Percentiles rank a stretch among this genome's conserved stretches.
Evolutionary conservation across 2,329 filamentous ascomycete genomes (phyloP).

Genomic region (Bipolaris sorokiniana): DNA sequence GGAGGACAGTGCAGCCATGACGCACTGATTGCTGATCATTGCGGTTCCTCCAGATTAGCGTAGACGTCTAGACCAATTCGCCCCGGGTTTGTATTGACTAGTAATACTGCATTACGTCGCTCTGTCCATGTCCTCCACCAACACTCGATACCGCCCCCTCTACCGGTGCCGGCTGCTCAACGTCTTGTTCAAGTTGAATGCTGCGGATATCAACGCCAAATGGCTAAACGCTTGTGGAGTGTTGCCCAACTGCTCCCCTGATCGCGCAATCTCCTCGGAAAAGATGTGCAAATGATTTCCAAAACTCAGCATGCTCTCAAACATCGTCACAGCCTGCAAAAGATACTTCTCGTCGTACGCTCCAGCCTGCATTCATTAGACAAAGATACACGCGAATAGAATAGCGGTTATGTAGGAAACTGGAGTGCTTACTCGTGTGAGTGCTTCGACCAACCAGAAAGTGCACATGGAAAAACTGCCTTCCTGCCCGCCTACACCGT

Average conservation of each 20-base stretch:
- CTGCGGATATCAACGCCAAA: slow-evolving; percentile 75
- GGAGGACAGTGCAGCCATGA: slow-evolving; percentile 18
- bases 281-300: slow-evolving; percentile 80
- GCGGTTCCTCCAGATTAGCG: slow-evolving; percentile 11
- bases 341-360: slow-evolving; percentile 69
- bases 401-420: neutral
- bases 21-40: slow-evolving; percentile 15
- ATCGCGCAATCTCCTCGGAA: slow-evolving; percentile 76
- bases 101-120: neutral
- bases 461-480: slow-evolving; percentile 83
- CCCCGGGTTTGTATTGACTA: slow-evolving; percentile 3
- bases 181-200: slow-evolving; percentile 72
- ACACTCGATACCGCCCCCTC: neutral
- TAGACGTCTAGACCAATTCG: slow-evolving; percentile 9
- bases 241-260: slow-evolving; percentile 78
- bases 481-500: slow-evolving; percentile 75
- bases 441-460: slow-evolving; percentile 81
- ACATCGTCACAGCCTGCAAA: slow-evolving; percentile 66
- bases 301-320: slow-evolving; percentile 79
- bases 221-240: slow-evolving; percentile 82
- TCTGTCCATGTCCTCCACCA: neutral
- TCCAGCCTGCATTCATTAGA: slow-evolving; percentile 32
- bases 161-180: slow-evolving; percentile 19
- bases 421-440: slow-evolving; percentile 67
- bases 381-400: slow-evolving; percentile 10